These are phyloP conservation scores for Amanita muscaria DNA, from an alignment of 768 basidiomycete species.

Conservation along the genomic window DNA sequence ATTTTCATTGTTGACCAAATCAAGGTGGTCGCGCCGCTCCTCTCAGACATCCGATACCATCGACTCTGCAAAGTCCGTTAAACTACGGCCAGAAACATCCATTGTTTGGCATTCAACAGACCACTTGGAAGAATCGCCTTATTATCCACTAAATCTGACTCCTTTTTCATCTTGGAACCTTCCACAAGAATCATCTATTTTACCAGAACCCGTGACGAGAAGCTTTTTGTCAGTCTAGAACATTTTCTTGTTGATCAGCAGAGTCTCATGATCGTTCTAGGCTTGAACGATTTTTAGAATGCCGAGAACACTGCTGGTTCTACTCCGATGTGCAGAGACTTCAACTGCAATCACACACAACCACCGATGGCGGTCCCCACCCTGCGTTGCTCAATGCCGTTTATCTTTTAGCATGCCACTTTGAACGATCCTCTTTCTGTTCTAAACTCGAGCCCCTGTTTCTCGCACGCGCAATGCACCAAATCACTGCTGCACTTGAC, in stretches of 20 bases:
- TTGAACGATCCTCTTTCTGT: constrained; percentile 33
- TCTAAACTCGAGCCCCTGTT: constrained; percentile 38
- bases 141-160: not conserved
- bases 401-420: constrained; percentile 51
- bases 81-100: not conserved
- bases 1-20: not conserved
- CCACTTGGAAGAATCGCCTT: not conserved
- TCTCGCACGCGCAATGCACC: constrained; percentile 38
- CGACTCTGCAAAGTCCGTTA: not conserved
- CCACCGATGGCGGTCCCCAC: constrained; percentile 29
- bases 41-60: not conserved
- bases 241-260: not conserved
- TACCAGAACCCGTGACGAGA: constrained; percentile 4
- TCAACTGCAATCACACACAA: constrained; percentile 19
- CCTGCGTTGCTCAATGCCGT: constrained; percentile 55
- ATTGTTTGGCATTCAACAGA: constrained; percentile 1
- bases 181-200: not conserved
- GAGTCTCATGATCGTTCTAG: constrained; percentile 20
- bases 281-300: constrained; percentile 44
- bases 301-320: constrained; percentile 52
- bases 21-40: constrained; percentile 1
- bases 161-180: constrained; percentile 1
- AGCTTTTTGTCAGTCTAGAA: constrained; percentile 3
- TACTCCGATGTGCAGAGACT: constrained; percentile 40
- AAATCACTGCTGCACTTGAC: constrained; percentile 46